Percentiles rank a stretch among this genome's conserved stretches.
Evolutionary conservation across 2,329 filamentous ascomycete genomes (phyloP).

Genomic region (Trichoderma citrinoviride): DNA sequence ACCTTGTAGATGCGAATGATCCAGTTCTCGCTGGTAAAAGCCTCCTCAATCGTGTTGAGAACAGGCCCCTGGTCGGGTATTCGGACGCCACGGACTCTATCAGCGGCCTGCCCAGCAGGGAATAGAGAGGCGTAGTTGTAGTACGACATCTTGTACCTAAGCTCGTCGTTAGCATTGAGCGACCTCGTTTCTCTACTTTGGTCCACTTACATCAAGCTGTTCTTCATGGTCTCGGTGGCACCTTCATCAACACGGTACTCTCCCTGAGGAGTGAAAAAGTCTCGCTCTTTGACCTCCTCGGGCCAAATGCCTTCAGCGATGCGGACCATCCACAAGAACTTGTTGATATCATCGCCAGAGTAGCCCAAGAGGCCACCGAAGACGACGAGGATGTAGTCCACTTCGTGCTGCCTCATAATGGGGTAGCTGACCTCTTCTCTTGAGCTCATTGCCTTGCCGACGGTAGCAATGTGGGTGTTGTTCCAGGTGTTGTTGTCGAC

Average conservation of each 20-base stretch:
- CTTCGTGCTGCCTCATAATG: constrained; percentile 97
- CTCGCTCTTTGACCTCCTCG: constrained; percentile 95
- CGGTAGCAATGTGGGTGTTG: constrained; percentile 98
- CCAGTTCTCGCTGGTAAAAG: constrained; percentile 99
- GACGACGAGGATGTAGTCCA: constrained; percentile 97
- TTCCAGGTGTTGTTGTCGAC: constrained; percentile 99
- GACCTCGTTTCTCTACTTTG: background rate
- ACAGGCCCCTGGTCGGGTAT: constrained; percentile 82
- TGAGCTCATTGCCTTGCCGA: constrained; percentile 98
- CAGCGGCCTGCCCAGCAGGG: constrained; percentile 82
- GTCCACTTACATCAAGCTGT: constrained; percentile 87
- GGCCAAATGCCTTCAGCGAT: constrained; percentile 99
- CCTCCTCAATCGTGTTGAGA: constrained; percentile 88
- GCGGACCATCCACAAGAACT: constrained; percentile 99
- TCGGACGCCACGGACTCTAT: constrained; percentile 79
- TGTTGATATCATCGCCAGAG: constrained; percentile 98
- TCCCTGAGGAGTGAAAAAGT: constrained; percentile 90
- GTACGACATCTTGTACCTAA: constrained; percentile 99
- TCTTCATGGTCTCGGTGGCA: constrained; percentile 95
- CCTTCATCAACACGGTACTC: constrained; percentile 94
- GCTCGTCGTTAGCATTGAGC: constrained; percentile 28
- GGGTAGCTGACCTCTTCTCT: constrained; percentile 97
- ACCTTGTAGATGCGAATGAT: constrained; percentile 99
- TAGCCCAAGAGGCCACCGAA: constrained; percentile 96
- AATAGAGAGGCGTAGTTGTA: constrained; percentile 95